Evolutionary conservation across 2,329 filamentous ascomycete species (phyloP), one percentile per base, ranked within the genome.

Genomic region (Cytospora leucostoma): DNA sequence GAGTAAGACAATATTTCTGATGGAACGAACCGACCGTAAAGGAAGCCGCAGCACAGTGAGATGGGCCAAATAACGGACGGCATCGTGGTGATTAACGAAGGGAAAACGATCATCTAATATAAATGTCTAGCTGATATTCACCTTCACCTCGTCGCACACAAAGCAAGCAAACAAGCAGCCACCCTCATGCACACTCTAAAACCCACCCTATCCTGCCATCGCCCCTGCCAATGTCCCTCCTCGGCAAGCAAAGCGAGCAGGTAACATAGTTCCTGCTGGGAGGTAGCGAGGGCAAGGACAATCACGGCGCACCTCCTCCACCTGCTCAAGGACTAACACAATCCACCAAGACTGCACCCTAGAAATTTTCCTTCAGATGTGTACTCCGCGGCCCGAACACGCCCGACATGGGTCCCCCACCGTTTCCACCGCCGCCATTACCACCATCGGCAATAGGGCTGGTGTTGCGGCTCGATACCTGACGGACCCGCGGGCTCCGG

Each of bases 401-500:
- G 13, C 61, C 58, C 10, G 51, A 35, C 27, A 58, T 59, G 37
- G 15, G 34, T 7, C 56, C 61, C 13, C 27, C 49, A 5, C 63
- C 63, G 35, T 47, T 40, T 4, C 59, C 55, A 11, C 27, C 40
- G 4, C 63, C 54, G 7, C 54, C 49, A 1, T 47, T 47, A 10
- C 49, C 38, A 13, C 40, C 56, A 13, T 66, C 64, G 2, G 53
- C 64, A 27, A 66, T 57, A 0, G 64, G 64, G 33, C 64, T 66
- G 4, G 73, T 68, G 34, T 70, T 71, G 52, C 65, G 69, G 11
- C 64, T 66, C 38, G 57, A 58, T 27, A 66, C n/a, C 37, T 66
- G 64, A 17, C 64, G 58, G 35, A 81, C 75, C 7, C 82, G 78
- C n/a, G 84, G 84, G 69, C 84, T 86, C 27, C 82, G 81, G 56